Conservation (phyloP, 352 stramenopile species). For the Phytopythium chamaehyphon region DNA sequence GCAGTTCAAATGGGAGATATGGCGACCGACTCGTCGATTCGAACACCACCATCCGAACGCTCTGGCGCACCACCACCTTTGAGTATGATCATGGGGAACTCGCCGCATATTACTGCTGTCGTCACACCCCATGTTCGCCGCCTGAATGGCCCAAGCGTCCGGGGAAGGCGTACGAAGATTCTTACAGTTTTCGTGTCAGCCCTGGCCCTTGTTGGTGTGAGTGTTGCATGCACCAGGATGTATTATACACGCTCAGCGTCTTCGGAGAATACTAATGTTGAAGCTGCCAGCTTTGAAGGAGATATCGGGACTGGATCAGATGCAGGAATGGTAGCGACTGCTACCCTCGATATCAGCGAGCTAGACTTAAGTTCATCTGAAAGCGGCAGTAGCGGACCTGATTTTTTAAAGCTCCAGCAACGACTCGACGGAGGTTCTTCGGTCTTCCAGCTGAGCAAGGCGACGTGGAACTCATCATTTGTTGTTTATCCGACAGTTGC, state of each 20-base stretch:
- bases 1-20: background rate
- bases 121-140: background rate
- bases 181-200: conserved; percentile 11
- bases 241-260: background rate
- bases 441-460: conserved; percentile 53
- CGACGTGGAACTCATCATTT: conserved; percentile 58
- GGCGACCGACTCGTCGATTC: conserved; percentile 5
- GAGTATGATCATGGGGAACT: background rate
- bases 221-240: conserved; percentile 6
- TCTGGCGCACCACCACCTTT: conserved; percentile 1
- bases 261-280: background rate
- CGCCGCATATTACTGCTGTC: background rate
- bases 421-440: conserved; percentile 11
- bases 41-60: background rate
- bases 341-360: background rate
- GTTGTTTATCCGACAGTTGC: conserved; percentile 69
- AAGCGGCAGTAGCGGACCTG: conserved; percentile 2
- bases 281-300: background rate
- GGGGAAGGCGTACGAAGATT: conserved; percentile 10
- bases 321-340: background rate
- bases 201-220: conserved; percentile 13
- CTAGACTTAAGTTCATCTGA: conserved; percentile 7
- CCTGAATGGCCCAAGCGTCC: background rate
- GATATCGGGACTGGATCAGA: background rate
- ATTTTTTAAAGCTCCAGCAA: conserved; percentile 2